Conservation (phyloP, 805 yeast genomes). For the Yarrowia porcina region DNA sequence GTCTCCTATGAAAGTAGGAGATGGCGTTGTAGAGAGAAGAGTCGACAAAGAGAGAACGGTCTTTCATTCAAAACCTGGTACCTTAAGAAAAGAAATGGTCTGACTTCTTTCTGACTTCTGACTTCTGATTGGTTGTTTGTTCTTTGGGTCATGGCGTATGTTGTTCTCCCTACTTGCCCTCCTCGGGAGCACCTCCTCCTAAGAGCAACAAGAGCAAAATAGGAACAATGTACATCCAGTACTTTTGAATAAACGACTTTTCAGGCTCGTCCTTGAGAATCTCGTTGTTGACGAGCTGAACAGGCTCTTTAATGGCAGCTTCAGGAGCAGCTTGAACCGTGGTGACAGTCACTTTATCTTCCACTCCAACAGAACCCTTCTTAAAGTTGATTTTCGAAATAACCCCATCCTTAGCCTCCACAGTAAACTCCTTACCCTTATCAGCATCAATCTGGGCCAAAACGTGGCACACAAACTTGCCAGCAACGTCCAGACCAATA, state of each 20-base stretch:
- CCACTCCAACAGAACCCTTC: not conserved
- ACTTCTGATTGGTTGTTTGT: too few species aligned
- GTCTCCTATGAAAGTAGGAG: too few species aligned
- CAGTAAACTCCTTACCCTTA: not conserved
- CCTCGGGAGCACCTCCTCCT: constrained; percentile 28
- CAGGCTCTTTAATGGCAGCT: constrained; percentile 30
- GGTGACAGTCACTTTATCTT: not conserved
- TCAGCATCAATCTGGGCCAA: constrained; percentile 5
- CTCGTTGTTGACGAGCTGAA: constrained; percentile 34
- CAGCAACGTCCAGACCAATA: not conserved
- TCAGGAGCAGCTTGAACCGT: constrained; percentile 29
- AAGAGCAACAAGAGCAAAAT: constrained; percentile 31
- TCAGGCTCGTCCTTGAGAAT: constrained; percentile 30
- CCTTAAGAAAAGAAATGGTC: too few species aligned
- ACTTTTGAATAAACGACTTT: constrained; percentile 35
- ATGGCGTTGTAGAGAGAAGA: too few species aligned
- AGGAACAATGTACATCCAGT: constrained; percentile 36
- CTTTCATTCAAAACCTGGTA: too few species aligned
- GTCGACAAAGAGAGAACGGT: too few species aligned
- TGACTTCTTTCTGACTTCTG: too few species aligned
- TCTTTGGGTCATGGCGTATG: too few species aligned
- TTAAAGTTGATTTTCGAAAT: constrained; percentile 1
- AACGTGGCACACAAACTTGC: constrained; percentile 11
- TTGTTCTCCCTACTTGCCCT: constrained; percentile 5
- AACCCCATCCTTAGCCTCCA: not conserved